Conservation (phyloP, 164 flowering plant genomes). For the Piper longum region DNA sequence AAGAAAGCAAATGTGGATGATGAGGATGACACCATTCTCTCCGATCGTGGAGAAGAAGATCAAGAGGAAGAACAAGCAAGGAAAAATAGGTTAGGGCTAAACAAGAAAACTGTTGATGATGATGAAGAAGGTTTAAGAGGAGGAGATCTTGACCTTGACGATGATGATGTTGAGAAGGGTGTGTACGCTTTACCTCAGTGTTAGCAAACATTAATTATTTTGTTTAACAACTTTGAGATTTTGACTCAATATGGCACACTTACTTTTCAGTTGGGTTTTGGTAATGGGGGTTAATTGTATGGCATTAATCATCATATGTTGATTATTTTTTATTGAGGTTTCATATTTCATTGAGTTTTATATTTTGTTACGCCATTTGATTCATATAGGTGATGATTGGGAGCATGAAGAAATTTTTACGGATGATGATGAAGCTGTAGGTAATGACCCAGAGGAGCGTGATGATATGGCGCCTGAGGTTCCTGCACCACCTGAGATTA, state of each 20-base stretch:
- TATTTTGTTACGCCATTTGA: too few species aligned
- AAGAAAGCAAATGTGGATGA: slow-evolving; percentile 49
- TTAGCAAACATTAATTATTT: not conserved
- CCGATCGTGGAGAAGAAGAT: slow-evolving; percentile 82
- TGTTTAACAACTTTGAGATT: not conserved
- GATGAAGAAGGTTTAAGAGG: slow-evolving; percentile 89
- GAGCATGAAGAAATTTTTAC: slow-evolving; percentile 99
- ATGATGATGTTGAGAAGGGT: slow-evolving; percentile 96
- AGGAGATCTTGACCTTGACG: slow-evolving; percentile 73
- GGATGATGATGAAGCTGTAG: slow-evolving; percentile 96
- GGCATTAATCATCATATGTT: not conserved
- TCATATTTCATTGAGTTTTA: not conserved
- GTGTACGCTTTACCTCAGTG: slow-evolving; percentile 2
- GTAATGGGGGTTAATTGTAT: not conserved
- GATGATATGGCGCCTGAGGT: slow-evolving; percentile 90
- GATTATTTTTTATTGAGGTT: not conserved
- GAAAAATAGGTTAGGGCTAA: slow-evolving; percentile 66
- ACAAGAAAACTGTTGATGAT: slow-evolving; percentile 59
- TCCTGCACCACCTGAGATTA: slow-evolving; percentile 98
- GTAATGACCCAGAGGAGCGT: slow-evolving; percentile 77
- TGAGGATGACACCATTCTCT: slow-evolving; percentile 53
- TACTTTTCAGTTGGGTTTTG: not conserved
- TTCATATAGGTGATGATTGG: slow-evolving; percentile 85
- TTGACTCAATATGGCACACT: not conserved
- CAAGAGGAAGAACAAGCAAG: slow-evolving; percentile 76